Evolutionary conservation across 23 red algal genomes (phyloP).

Genomic region (Chondrus crispus): DNA sequence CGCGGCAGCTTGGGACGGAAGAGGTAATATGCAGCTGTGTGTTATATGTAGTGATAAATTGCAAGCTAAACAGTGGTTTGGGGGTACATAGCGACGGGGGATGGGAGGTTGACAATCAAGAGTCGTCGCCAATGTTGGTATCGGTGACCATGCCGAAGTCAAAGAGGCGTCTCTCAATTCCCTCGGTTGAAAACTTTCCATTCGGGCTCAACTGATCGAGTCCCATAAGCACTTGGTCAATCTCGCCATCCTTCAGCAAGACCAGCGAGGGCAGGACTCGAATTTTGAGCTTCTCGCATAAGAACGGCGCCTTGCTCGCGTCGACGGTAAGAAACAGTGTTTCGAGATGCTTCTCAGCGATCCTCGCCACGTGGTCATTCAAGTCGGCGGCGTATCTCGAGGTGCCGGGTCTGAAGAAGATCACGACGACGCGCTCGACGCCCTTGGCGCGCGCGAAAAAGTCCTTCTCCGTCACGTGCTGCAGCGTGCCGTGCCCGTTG

Average conservation of each 20-base stretch:
- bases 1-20: too few relatives aligned
- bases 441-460: conserved; percentile 55
- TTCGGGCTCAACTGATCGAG: conserved; percentile 62
- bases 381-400: conserved; percentile 59
- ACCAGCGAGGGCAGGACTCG: conserved; percentile 76
- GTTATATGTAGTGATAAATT: neutral
- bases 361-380: conserved; percentile 23
- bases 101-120: neutral
- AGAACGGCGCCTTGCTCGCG: conserved; percentile 76
- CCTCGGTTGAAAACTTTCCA: conserved; percentile 56
- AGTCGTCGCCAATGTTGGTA: conserved; percentile 62
- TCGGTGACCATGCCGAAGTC: conserved; percentile 57
- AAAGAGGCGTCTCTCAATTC: conserved; percentile 45
- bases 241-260: conserved; percentile 61
- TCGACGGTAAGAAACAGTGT: conserved; percentile 69
- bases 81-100: neutral
- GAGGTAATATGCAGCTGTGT: too few relatives aligned
- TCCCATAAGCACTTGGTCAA: conserved; percentile 67
- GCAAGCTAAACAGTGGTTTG: neutral
- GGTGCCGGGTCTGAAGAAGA: conserved; percentile 55
- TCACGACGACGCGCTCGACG: conserved; percentile 60
- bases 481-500: conserved; percentile 56
- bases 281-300: conserved; percentile 71
- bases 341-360: conserved; percentile 78
- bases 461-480: conserved; percentile 50